phyloP scores from a whole-genome alignment of 805 yeast species.

The Wickerhamiella parazyma region DNA sequence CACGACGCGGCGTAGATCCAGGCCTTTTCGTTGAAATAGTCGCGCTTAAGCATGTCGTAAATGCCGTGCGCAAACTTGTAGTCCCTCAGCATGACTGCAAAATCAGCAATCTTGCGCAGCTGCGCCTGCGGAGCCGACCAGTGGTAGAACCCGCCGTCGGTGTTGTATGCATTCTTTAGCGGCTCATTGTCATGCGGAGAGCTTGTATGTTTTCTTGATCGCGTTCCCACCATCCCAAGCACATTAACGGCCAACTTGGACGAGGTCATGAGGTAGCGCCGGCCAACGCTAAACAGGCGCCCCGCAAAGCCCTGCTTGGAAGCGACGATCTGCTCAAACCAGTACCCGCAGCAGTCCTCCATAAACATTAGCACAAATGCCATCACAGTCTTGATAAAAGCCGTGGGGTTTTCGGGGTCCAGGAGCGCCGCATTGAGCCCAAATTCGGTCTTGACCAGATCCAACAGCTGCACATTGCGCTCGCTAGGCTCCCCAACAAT shows the following conservation, averaged over 20 bases:
- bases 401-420: slow-evolving; percentile 31
- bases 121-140: slow-evolving; percentile 38
- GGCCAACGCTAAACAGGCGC: slow-evolving; percentile 53
- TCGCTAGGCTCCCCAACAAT: slow-evolving; percentile 35
- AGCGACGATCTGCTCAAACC: slow-evolving; percentile 74
- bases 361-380: slow-evolving; percentile 59
- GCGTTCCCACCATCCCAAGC: slow-evolving; percentile 4
- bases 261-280: slow-evolving; percentile 34
- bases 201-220: neutral
- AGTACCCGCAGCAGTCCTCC: slow-evolving; percentile 63
- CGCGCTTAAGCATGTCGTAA: slow-evolving; percentile 70
- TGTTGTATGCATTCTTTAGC: neutral
- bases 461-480: slow-evolving; percentile 29
- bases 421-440: slow-evolving; percentile 25
- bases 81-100: slow-evolving; percentile 84
- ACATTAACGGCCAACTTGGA: slow-evolving; percentile 8
- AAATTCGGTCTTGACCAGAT: slow-evolving; percentile 28
- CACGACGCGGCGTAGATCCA: slow-evolving; percentile 70
- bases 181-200: neutral
- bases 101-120: slow-evolving; percentile 75
- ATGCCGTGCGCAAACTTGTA: slow-evolving; percentile 71
- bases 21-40: slow-evolving; percentile 61
- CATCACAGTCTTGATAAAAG: slow-evolving; percentile 35
- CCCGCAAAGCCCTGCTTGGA: slow-evolving; percentile 69
- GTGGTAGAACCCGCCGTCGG: slow-evolving; percentile 9